Evolutionary conservation across 2,329 filamentous ascomycete genomes (phyloP), one percentile per base, ranked within the genome.

Genomic region (Akanthomyces uredinophilus): DNA sequence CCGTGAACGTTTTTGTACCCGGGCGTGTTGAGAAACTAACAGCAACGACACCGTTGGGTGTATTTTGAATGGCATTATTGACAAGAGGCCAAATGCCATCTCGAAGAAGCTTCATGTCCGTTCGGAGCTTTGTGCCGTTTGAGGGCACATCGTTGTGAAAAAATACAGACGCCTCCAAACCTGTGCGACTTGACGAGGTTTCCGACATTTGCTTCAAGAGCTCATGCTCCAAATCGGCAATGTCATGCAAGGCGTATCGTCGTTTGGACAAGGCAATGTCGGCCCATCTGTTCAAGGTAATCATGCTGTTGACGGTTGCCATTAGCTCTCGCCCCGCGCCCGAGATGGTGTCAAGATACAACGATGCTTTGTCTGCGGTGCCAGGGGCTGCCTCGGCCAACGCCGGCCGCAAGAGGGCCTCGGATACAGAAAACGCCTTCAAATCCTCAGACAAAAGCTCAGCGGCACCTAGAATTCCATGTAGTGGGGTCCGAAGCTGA

Each of bases 401-500:
- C 3, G n/a, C 27, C 1, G 53, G 14, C 5, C 22, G 1, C 4
- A 18, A 29, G 18, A 10, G 7, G 11, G n/a, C 35, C 8, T 56
- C 16, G 4, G 54, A 47, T 16, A 43, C 4, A 2, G 70, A 69
- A 3, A 66, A 61, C 4, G 66, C 65, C 32, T 68, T 71, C 0
- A 79, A 62, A 43, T 79, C 78, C 60, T 80, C 78, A 0, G 72
- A 73, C 1, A 80, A 67, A 0, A 81, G 66, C 18, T 81, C 71
- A 1, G 67, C 67, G 1, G 70, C 71, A 1, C 71, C 72, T 0
- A 81, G 70, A 2, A 81, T 78, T 0, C 78, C 79, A 39, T 81
- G 79, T 5, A 81, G 79, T 0, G 79, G 79, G 0, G 79, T 81
- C 43, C 79, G 72, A 0, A 81, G 73, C 41, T 80, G 77, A 58